Conservation (phyloP, 306 rosid species). For the Lablab purpureus region DNA sequence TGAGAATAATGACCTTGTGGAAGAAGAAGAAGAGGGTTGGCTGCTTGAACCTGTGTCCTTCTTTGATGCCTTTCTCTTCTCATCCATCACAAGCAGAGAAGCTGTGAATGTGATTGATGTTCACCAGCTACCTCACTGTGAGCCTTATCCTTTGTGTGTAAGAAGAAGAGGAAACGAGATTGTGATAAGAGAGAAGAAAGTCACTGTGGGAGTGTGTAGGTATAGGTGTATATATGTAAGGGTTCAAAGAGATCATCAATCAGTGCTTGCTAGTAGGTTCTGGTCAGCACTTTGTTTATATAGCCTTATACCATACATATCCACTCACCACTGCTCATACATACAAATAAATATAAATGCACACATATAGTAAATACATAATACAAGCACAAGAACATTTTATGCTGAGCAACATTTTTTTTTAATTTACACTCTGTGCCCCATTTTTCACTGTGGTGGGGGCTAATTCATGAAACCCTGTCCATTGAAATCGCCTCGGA, state of each 20-base stretch:
- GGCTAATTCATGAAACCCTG: conserved; percentile 28
- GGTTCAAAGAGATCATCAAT: conserved; percentile 45
- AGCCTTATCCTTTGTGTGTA: conserved; percentile 26
- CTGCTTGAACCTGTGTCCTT: conserved; percentile 61
- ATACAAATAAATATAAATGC: background rate
- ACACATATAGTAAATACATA: background rate
- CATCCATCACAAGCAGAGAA: conserved; percentile 62
- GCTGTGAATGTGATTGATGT: background rate
- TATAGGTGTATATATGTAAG: conserved; percentile 14
- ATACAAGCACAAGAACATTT: background rate
- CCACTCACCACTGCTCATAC: conserved; percentile 3
- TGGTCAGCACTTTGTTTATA: conserved; percentile 33
- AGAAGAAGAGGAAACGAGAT: conserved; percentile 6
- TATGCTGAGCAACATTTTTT: background rate
- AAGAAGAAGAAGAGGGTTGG: conserved; percentile 22
- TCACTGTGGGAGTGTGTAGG: conserved; percentile 23
- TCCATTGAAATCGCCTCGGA: conserved; percentile 40
- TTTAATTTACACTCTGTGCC: conserved; percentile 1
- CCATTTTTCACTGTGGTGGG: conserved; percentile 44
- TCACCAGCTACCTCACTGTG: conserved; percentile 6
- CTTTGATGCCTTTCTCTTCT: conserved; percentile 75
- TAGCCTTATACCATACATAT: conserved; percentile 28
- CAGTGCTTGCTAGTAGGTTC: conserved; percentile 41
- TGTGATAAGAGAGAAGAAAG: conserved; percentile 36
- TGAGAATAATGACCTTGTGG: conserved; percentile 63